phyloP scores from a whole-genome alignment of 441 rosid genomes.

The Metrosideros polymorpha region DNA sequence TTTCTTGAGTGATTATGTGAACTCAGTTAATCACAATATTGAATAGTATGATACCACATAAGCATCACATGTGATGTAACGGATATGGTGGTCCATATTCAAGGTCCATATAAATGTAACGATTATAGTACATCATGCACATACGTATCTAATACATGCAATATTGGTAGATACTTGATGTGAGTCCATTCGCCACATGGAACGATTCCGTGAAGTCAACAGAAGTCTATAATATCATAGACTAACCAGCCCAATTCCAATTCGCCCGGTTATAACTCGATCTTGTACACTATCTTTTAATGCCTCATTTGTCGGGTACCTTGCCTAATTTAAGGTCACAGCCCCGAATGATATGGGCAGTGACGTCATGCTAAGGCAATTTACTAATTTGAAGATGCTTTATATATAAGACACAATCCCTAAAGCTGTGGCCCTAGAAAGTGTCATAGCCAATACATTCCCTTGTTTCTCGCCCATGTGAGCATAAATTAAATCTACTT shows the following conservation, averaged over 20 bases:
- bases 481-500: too few relatives aligned
- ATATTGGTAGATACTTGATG: background rate
- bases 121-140: background rate
- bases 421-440: background rate
- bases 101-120: background rate
- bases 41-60: background rate
- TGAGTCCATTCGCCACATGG: background rate
- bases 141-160: background rate
- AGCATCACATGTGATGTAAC: slow-evolving; percentile 7
- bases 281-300: background rate
- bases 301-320: background rate
- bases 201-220: background rate
- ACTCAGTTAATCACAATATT: background rate
- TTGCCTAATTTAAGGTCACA: background rate
- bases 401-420: background rate
- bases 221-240: background rate
- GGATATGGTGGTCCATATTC: background rate
- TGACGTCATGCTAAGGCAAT: background rate
- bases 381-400: background rate
- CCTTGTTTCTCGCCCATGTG: background rate
- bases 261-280: background rate
- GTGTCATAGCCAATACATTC: background rate
- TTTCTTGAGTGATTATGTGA: background rate
- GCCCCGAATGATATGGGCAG: background rate
- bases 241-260: background rate